Evolutionary conservation across 495 filamentous ascomycete species (phyloP).

Genomic region (Recurvomyces mirabilis): DNA sequence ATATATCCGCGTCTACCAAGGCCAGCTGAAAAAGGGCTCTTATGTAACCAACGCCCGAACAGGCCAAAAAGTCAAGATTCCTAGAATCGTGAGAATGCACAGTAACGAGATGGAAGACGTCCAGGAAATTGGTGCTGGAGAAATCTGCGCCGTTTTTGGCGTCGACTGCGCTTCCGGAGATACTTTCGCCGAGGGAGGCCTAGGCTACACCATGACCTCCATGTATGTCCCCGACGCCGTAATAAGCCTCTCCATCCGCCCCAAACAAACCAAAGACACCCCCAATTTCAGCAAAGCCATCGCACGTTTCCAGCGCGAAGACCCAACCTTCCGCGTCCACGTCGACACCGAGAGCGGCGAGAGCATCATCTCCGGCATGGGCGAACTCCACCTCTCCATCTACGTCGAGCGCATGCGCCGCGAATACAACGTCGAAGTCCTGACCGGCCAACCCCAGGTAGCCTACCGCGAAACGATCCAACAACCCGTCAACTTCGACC

Average conservation of each 20-base stretch:
- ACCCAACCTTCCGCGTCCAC: slow-evolving; percentile 92
- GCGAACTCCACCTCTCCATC: slow-evolving; percentile 91
- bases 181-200: slow-evolving; percentile 87
- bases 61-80: slow-evolving; percentile 92
- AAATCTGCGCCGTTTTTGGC: slow-evolving; percentile 98
- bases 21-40: slow-evolving; percentile 72
- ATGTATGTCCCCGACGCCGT: slow-evolving; percentile 99
- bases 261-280: slow-evolving; percentile 84
- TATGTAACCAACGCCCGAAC: slow-evolving; percentile 89
- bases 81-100: slow-evolving; percentile 98
- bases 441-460: slow-evolving; percentile 93
- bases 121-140: slow-evolving; percentile 79
- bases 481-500: slow-evolving; percentile 69
- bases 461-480: slow-evolving; percentile 94
- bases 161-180: slow-evolving; percentile 97
- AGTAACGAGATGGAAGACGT: slow-evolving; percentile 99
- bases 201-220: slow-evolving; percentile 94
- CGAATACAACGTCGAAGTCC: slow-evolving; percentile 91
- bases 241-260: slow-evolving; percentile 94
- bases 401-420: slow-evolving; percentile 97
- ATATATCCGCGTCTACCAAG: slow-evolving; percentile 98
- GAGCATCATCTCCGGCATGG: slow-evolving; percentile 98
- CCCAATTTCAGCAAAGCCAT: slow-evolving; percentile 98
- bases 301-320: slow-evolving; percentile 96
- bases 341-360: slow-evolving; percentile 84